Percentiles rank a stretch among this genome's conserved stretches.
These are phyloP conservation scores for Botrytis aclada DNA, from an alignment of 2,329 filamentous ascomycete genomes.

Conservation along the genomic window DNA sequence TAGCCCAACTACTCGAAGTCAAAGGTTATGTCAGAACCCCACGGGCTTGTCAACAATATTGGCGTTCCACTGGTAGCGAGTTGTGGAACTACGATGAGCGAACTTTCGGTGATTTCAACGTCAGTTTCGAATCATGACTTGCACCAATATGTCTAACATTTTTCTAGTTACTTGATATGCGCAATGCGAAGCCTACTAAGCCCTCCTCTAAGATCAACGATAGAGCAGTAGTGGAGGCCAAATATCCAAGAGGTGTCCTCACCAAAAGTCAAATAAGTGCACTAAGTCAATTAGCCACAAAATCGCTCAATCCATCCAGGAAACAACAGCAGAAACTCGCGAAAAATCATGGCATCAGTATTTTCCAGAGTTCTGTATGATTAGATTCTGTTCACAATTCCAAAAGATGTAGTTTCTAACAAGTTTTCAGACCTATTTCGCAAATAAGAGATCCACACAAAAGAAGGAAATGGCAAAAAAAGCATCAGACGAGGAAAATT, in stretches of 20 bases:
- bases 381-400: too few relatives aligned
- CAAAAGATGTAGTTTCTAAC: background rate
- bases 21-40: background rate
- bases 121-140: background rate
- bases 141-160: background rate
- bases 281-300: background rate
- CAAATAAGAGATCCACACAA: background rate
- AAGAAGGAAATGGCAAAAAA: background rate
- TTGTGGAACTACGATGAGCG: background rate
- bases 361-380: background rate
- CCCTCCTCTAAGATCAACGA: too few relatives aligned
- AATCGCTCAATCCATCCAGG: background rate
- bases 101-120: background rate
- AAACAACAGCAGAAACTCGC: background rate
- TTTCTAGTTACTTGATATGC: rapidly evolving
- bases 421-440: background rate
- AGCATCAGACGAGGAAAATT: background rate
- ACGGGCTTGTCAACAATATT: rapidly evolving
- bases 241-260: background rate
- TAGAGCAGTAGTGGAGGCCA: too few relatives aligned
- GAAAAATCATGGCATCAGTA: background rate
- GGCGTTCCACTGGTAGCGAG: background rate
- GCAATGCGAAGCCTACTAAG: too few relatives aligned
- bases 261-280: background rate
- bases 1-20: background rate